Conservation (phyloP, 2,329 filamentous ascomycete genomes). For the Xylaria multiplex region DNA sequence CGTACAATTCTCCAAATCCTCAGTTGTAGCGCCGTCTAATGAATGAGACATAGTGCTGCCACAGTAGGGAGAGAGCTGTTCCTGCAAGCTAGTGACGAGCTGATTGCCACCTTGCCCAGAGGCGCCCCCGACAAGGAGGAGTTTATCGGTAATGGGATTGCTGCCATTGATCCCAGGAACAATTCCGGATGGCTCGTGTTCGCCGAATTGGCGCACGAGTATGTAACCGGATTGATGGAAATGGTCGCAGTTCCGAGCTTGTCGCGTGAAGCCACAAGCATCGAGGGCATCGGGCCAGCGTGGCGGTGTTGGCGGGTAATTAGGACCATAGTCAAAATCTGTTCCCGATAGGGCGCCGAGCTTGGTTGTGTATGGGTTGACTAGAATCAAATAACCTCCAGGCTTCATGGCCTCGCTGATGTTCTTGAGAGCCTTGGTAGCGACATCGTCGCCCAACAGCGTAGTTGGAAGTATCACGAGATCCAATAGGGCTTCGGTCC, state of each 20-base stretch:
- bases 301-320: constrained; percentile 42
- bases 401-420: constrained; percentile 50
- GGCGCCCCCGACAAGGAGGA: constrained; percentile 50
- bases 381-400: constrained; percentile 52
- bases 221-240: constrained; percentile 49
- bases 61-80: constrained; percentile 42
- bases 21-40: constrained; percentile 45
- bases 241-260: constrained; percentile 50
- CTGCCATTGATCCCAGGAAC: not conserved
- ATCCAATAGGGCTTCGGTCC: constrained; percentile 38
- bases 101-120: constrained; percentile 20
- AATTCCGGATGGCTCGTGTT: constrained; percentile 39
- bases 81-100: constrained; percentile 39
- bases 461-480: constrained; percentile 52
- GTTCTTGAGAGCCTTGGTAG: constrained; percentile 40
- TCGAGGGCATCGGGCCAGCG: constrained; percentile 51
- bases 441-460: constrained; percentile 46
- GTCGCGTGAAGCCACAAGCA: constrained; percentile 48
- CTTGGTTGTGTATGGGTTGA: constrained; percentile 34
- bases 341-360: constrained; percentile 28
- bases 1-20: constrained; percentile 43
- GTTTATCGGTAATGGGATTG: constrained; percentile 37
- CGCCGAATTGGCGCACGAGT: constrained; percentile 51
- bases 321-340: constrained; percentile 26
- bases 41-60: constrained; percentile 35